Evolutionary conservation across 2,329 filamentous ascomycete species (phyloP).

Genomic region (Lanzia echinophila): DNA sequence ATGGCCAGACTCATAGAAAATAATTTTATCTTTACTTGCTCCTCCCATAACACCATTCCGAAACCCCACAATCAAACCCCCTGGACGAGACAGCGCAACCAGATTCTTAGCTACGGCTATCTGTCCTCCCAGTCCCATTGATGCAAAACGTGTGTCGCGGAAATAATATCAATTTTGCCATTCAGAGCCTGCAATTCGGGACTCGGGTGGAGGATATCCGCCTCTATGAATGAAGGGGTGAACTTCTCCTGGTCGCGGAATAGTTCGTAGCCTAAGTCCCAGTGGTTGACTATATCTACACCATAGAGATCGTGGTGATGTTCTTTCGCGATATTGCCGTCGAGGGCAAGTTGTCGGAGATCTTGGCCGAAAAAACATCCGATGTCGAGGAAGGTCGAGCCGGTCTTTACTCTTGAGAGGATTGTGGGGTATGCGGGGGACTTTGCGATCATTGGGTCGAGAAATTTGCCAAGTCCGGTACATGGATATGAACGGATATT

Average conservation of each 20-base stretch:
- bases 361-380: slow-evolving; percentile 35
- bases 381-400: slow-evolving; percentile 29
- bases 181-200: background rate
- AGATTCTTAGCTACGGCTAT: background rate
- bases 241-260: slow-evolving; percentile 29
- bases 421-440: slow-evolving; percentile 8
- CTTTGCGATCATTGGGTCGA: slow-evolving; percentile 11
- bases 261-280: slow-evolving; percentile 32
- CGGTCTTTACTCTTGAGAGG: background rate
- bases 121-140: background rate
- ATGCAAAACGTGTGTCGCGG: background rate
- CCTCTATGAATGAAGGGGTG: too few species aligned
- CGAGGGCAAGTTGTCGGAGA: slow-evolving; percentile 31
- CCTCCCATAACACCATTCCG: background rate
- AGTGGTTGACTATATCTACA: slow-evolving; percentile 27
- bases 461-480: slow-evolving; percentile 21
- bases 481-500: slow-evolving; percentile 24
- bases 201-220: background rate
- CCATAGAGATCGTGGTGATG: slow-evolving; percentile 22
- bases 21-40: background rate
- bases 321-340: slow-evolving; percentile 22
- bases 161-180: background rate
- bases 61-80: background rate
- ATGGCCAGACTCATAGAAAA: background rate
- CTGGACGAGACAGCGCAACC: background rate